Evolutionary conservation across 1,139 yeast genomes (phyloP), one percentile per base, ranked within the genome.

Genomic region (Zygoascus hellenicus): DNA sequence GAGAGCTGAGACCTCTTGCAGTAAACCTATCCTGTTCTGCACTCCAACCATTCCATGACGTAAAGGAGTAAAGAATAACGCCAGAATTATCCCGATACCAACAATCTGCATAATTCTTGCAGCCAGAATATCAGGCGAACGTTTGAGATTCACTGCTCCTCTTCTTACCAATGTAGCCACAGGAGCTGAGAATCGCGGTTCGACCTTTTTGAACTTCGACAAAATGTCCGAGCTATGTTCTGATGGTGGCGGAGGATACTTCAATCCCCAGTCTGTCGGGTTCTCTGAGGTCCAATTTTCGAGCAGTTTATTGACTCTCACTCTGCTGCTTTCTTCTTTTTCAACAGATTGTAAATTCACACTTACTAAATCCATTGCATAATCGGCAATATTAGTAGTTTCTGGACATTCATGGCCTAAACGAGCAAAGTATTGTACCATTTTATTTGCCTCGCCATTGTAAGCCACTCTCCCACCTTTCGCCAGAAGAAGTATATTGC

Each of bases 381-480:
- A 83, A 60, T 86, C 95, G 1, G 94, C 92, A 10, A 81, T 74
- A 58, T 84, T 86, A 2, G 80, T 75, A 15, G 76, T 67, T n/a
- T 61, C 61, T 0, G 90, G 88, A 48, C 81, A 76, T 0, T 70
- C 66, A 54, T 70, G 76, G 0, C 84, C 83, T 35, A 77, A 53
- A 0, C 56, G 50, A 0, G 58, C 56, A 55, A 86, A 81, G 46
- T 72, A 65, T 0, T 64, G 60, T 28, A 79, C 65, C 63, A 74
- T 64, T 5, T 61, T 59, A 3, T 66, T 57, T 6, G 77, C 75
- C 0, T 62, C 54, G 2, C 71, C 64, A 64, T 82, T 78, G 59
- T 76, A 87, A 5, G 83, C 80, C 9, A 81, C 83, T 46, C 68
- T 67, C 2, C 95, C 96, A 10, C 90, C 89, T 58, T 78, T 79